Percentiles rank a stretch among this genome's conserved stretches.
Evolutionary conservation across 805 yeast genomes (phyloP).

Genomic region (Limtongia smithiae): DNA sequence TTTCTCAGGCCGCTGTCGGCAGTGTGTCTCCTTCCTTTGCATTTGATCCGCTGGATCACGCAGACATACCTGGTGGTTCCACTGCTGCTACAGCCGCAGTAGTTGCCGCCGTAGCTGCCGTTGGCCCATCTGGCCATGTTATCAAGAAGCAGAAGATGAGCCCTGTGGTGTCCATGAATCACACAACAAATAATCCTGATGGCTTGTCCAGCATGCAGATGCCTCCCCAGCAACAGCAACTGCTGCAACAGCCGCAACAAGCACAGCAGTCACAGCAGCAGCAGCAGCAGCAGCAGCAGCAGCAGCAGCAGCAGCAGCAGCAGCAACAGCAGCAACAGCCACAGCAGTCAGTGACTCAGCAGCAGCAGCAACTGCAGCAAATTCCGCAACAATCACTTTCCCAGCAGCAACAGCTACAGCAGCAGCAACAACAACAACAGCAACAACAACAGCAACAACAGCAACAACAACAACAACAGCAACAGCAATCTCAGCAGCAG

Average conservation of each 20-base stretch:
- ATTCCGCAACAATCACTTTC: neutral
- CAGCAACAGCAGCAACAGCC: neutral
- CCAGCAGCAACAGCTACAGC: neutral
- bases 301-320: neutral
- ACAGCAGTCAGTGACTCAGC: conserved; percentile 5
- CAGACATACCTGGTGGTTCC: conserved; percentile 12
- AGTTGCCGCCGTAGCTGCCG: neutral
- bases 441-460: neutral
- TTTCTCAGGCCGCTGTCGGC: neutral
- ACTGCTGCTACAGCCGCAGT: conserved; percentile 8
- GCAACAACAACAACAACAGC: conserved; percentile 2
- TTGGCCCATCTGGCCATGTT: conserved; percentile 1
- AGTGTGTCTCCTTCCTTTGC: conserved; percentile 11
- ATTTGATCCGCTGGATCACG: conserved; percentile 20
- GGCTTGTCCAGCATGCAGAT: neutral
- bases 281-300: conserved; percentile 1
- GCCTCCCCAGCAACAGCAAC: neutral
- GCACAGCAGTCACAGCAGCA: neutral
- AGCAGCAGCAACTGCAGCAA: conserved; percentile 3
- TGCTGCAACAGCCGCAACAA: neutral
- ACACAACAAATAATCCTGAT: neutral
- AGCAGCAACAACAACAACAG: neutral
- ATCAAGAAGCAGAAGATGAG: conserved; percentile 20
- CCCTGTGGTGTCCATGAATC: conserved; percentile 3
- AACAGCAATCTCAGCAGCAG: conserved; percentile 3